Conservation (phyloP, 176 grass and related monocot species). For the Cymbopogon citratus region DNA sequence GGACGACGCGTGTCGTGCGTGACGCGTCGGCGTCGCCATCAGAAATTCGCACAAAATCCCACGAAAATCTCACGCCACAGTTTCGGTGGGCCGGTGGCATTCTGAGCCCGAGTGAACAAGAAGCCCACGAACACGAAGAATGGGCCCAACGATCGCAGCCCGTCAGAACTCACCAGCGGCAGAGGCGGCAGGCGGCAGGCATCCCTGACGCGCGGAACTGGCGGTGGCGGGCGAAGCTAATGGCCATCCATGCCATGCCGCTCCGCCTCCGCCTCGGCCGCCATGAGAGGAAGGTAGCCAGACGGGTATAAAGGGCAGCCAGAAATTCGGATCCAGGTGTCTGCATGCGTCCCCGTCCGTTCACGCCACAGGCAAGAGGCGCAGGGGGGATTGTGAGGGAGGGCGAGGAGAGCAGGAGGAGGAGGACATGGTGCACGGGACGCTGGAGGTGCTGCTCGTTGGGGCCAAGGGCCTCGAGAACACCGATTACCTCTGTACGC, state of each 20-base stretch:
- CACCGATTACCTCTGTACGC: conserved; percentile 60
- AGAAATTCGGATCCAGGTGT: conserved; percentile 14
- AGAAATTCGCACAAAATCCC: too few species aligned
- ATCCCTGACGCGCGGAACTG: conserved; percentile 8
- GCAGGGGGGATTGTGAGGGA: background rate
- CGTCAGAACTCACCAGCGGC: too few species aligned
- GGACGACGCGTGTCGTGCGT: too few species aligned
- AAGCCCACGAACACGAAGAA: too few species aligned
- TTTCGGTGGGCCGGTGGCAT: too few species aligned
- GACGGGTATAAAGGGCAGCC: background rate
- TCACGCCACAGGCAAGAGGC: background rate
- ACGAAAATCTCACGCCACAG: too few species aligned
- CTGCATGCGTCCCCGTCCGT: background rate
- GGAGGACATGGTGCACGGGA: conserved; percentile 53
- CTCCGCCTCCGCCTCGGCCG: background rate
- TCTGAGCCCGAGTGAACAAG: too few species aligned
- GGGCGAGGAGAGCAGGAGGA: background rate
- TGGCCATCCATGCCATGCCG: conserved; percentile 9
- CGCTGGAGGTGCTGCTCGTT: conserved; percentile 68
- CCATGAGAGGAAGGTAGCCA: background rate
- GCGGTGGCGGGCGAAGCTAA: conserved; percentile 16
- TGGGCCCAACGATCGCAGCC: too few species aligned
- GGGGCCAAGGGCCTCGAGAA: conserved; percentile 77
- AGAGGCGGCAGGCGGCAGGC: too few species aligned
- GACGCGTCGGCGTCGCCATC: too few species aligned